phyloP scores from a whole-genome alignment of 169 alveolate species.

The Plasmodium inui region DNA sequence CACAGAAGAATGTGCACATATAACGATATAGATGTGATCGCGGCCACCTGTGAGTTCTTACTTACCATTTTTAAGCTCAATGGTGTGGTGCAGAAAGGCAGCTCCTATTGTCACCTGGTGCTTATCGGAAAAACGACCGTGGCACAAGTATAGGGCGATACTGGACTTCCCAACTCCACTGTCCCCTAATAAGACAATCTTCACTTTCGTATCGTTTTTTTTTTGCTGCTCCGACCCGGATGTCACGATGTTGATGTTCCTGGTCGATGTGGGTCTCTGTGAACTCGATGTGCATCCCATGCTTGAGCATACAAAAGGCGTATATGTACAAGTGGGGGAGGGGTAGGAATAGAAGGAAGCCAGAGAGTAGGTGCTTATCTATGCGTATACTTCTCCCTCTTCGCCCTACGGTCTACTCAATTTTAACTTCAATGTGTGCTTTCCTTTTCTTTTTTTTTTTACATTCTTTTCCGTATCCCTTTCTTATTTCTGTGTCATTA shows the following conservation, averaged over 20 bases:
- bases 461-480: background rate
- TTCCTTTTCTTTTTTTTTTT: background rate
- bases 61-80: constrained; percentile 80
- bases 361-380: background rate
- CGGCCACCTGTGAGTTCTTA: background rate
- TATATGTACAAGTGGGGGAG: background rate
- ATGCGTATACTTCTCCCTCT: background rate
- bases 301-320: constrained; percentile 31
- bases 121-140: constrained; percentile 89
- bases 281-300: constrained; percentile 76
- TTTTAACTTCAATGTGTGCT: background rate
- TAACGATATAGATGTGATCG: background rate
- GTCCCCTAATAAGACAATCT: constrained; percentile 92
- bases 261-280: constrained; percentile 9
- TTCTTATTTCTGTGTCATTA: background rate
- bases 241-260: constrained; percentile 33
- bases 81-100: constrained; percentile 88
- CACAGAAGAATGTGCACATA: constrained; percentile 57
- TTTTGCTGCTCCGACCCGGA: constrained; percentile 27
- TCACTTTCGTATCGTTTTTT: constrained; percentile 75
- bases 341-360: background rate
- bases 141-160: constrained; percentile 89
- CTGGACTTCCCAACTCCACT: constrained; percentile 93
- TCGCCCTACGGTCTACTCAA: background rate
- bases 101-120: constrained; percentile 94